Conservation (phyloP, 2,329 filamentous ascomycete species). For the Huntiella omanensis region DNA sequence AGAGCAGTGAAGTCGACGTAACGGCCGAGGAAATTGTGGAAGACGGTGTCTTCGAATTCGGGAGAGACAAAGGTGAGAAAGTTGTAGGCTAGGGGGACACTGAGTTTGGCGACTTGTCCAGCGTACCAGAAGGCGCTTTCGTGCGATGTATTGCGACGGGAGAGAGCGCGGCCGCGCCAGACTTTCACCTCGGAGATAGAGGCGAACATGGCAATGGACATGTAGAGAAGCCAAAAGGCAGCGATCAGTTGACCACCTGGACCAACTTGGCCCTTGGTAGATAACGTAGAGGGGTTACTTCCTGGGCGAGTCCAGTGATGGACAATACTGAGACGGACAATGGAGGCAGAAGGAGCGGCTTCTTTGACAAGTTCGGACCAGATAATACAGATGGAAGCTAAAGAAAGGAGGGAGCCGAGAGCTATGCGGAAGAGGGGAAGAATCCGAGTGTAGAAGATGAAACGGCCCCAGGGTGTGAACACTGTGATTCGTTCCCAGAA, state of each 20-base stretch:
- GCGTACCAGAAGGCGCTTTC: constrained; percentile 95
- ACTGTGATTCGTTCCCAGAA: constrained; percentile 36
- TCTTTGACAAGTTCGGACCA: constrained; percentile 89
- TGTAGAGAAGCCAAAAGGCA: constrained; percentile 81
- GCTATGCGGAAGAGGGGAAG: constrained; percentile 48
- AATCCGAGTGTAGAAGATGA: constrained; percentile 55
- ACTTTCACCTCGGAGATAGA: constrained; percentile 86
- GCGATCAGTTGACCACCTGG: constrained; percentile 75
- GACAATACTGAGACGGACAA: constrained; percentile 47
- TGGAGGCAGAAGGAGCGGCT: constrained; percentile 57
- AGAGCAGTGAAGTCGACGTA: constrained; percentile 69
- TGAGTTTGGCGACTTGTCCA: constrained; percentile 78
- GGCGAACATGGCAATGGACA: constrained; percentile 75
- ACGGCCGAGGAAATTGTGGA: constrained; percentile 70
- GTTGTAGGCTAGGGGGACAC: constrained; percentile 86
- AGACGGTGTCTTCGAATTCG: constrained; percentile 55
- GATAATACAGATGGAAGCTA: constrained; percentile 66
- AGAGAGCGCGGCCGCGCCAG: constrained; percentile 88
- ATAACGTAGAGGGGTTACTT: not conserved
- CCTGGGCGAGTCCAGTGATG: constrained; percentile 45
- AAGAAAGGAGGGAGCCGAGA: constrained; percentile 46
- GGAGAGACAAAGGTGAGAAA: constrained; percentile 77
- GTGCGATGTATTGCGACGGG: constrained; percentile 75
- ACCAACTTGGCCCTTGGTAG: constrained; percentile 52
- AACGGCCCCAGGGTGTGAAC: constrained; percentile 65